Evolutionary conservation across 169 alveolate genomes (phyloP), one percentile per base, ranked within the genome.

Genomic region (Plasmodium falciparum): DNA sequence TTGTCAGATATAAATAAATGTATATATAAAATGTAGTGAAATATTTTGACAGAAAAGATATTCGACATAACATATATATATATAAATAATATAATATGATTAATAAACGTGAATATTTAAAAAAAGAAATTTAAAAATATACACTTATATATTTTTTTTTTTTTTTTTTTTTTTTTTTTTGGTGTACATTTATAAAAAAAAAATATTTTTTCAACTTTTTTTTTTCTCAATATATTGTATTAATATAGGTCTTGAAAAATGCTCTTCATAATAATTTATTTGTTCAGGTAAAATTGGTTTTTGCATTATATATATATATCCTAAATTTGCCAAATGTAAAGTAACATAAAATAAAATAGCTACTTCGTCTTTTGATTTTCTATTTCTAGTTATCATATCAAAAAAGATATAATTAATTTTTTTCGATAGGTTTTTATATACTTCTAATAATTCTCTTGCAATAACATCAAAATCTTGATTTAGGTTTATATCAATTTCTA

Each of bases 261-360:
- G 69, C 22, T 83, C 91, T 15, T 73, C 76, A 69, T 69, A 58
- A 61, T 59, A 39, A 67, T 29, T 43, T 47, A 83, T 15, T 56
- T 83, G 85, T 8, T 67, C 83, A 29, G 91, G 67, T n/a, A 83
- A 83, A 20, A 83, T 69, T 24, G 91, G 91, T 33, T 83, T 83
- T 62, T 83, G 91, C 72, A 83, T 63, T 7, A 83, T 22, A 24
- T 83, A 45, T 54, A 83, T 54, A 49, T 83, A 69, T 24, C 91
- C 91, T 62, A 83, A 39, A 69, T 83, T 83, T 39, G 91, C 91
- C 73, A 83, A 83, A 73, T 83, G 85, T 24, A 83, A 83, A 29
- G 91, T 83, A 54, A 69, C 70, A 49, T 83, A 83, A 83, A 83
- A 83, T 52, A 83, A 50, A 67, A 56, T 73, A 43, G 91, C 13